Percentiles rank a stretch among this genome's conserved stretches.
Conservation (phyloP, 345 rosid species). For the Eucalyptus melliodora region DNA sequence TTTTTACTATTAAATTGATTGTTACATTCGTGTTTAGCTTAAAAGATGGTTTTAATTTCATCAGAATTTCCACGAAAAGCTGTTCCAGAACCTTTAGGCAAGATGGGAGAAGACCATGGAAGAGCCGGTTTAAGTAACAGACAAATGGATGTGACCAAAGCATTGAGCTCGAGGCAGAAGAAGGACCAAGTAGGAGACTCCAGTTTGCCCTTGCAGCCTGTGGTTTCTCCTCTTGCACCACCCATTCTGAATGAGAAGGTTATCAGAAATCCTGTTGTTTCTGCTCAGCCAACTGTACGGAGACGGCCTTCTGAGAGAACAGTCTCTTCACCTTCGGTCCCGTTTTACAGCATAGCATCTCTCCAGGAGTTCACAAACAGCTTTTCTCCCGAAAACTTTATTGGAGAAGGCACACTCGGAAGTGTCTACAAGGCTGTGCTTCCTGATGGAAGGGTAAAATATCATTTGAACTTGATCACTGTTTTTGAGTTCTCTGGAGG, state of each 20-base stretch:
- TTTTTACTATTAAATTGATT: not conserved
- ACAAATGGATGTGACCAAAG: slow-evolving; percentile 15
- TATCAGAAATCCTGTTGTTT: slow-evolving; percentile 16
- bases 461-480: not conserved
- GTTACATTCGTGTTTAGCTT: not conserved
- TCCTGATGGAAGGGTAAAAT: slow-evolving; percentile 63
- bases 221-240: slow-evolving; percentile 21
- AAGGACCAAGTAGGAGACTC: not conserved
- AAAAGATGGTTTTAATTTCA: not conserved
- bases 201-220: slow-evolving; percentile 13
- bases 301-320: slow-evolving; percentile 12
- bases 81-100: slow-evolving; percentile 21
- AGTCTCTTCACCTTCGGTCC: slow-evolving; percentile 20
- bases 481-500: not conserved
- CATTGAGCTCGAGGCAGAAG: slow-evolving; percentile 10
- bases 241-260: slow-evolving; percentile 24
- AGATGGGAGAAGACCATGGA: slow-evolving; percentile 21
- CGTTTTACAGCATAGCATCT: slow-evolving; percentile 50
- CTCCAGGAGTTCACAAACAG: slow-evolving; percentile 81
- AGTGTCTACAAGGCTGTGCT: slow-evolving; percentile 69
- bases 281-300: not conserved
- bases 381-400: slow-evolving; percentile 59
- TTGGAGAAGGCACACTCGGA: slow-evolving; percentile 77
- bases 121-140: slow-evolving; percentile 11
- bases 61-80: slow-evolving; percentile 23